Evolutionary conservation across 352 stramenopile species (phyloP), one percentile per base, ranked within the genome.

Genomic region (Globisporangium cystogenes): DNA sequence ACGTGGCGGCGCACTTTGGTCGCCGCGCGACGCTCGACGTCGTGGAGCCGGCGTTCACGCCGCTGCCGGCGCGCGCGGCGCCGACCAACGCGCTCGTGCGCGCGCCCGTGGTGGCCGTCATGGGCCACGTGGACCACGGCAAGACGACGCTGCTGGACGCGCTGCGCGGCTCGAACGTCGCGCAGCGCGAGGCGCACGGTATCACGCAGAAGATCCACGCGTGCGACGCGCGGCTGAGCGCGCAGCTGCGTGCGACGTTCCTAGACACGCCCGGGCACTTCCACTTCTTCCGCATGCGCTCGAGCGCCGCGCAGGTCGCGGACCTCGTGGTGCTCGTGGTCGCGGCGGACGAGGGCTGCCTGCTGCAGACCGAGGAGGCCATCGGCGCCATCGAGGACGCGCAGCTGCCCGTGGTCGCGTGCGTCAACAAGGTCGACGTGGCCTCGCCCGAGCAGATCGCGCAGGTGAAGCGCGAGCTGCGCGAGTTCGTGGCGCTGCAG

Each of bases 51-150:
- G 53, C 53, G 41, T 60, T 86, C 14, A 62, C 59, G 26, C 58
- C 65, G 37, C 70, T 35, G 44, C 59, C 53, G n/a, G n/a, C 33
- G 35, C 52, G n/a, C 18, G 27, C 15, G 11, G 20, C 21, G 10
- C 26, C 31, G 43, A n/a, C 16, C 39, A 15, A 33, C 35, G 21
- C 56, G 49, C 55, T 52, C 43, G 63, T 96, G 37, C 76, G 97
- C 26, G 73, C 95, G 20, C 97, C 98, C 6, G 96, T 99, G 45
- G 96, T 99, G 33, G 98, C 96, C 10, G 97, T 99, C 37, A 99
- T 99, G 97, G 98, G 98, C 36, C 98, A 99, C 68, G 97, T 99
- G 23, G 97, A 99, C 79, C 98, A 99, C 73, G 98, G 98, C 60
- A 99, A 99, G 70, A 99, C 98, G 12, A 98, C 95, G n/a, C 73